These are phyloP conservation scores for Luzula sylvatica DNA, from an alignment of 176 grass and related monocot genomes.

Conservation along the genomic window DNA sequence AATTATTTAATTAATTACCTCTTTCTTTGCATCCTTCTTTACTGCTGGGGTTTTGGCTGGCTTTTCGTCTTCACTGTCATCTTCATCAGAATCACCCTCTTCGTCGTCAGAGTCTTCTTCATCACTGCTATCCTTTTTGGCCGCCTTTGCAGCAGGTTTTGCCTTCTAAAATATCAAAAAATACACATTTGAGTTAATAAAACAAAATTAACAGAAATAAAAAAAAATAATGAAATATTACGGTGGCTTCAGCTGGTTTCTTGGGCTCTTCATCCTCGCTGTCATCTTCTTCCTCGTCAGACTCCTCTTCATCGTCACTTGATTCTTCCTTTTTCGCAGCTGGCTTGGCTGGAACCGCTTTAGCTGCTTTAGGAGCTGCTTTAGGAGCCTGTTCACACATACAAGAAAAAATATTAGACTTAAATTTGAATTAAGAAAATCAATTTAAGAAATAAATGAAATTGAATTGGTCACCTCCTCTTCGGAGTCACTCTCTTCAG, in stretches of 20 bases:
- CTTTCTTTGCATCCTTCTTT: background rate
- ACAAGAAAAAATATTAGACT: too few relatives aligned
- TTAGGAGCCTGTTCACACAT: too few relatives aligned
- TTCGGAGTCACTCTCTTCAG: background rate
- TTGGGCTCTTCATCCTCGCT: too few relatives aligned
- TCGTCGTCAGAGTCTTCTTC: background rate
- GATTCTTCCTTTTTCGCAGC: conserved; percentile 35
- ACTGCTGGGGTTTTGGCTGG: background rate
- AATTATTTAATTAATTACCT: too few relatives aligned
- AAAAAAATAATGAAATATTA: too few relatives aligned
- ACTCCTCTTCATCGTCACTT: conserved; percentile 14
- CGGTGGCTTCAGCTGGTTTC: background rate
- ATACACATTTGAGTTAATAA: background rate
- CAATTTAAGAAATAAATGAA: background rate
- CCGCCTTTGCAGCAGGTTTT: conserved; percentile 34
- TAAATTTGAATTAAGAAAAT: too few relatives aligned
- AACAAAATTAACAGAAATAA: background rate
- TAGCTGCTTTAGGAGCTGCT: too few relatives aligned
- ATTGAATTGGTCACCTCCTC: background rate
- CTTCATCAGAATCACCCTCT: conserved; percentile 27
- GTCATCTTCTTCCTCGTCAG: background rate
- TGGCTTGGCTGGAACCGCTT: conserved; percentile 18
- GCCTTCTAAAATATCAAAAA: background rate
- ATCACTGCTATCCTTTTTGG: conserved; percentile 29
- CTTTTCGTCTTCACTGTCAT: background rate